A percentile compares a stretch with the other conserved stretches of the same genome.
These are phyloP conservation scores for Hericium erinaceus DNA, from an alignment of 768 basidiomycete genomes.

Conservation along the genomic window DNA sequence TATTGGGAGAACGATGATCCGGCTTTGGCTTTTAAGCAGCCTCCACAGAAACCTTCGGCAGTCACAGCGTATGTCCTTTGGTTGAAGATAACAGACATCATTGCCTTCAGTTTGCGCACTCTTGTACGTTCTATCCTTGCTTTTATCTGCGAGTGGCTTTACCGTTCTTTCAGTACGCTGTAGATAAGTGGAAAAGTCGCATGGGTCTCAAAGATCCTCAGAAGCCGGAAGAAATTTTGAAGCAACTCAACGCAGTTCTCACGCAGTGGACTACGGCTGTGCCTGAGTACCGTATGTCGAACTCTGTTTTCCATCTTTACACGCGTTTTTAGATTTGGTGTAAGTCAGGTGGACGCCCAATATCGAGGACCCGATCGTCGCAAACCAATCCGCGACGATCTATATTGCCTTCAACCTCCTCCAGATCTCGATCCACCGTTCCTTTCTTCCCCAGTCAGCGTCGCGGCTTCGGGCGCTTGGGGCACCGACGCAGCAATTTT, in stretches of 20 bases:
- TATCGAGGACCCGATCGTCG: conserved; percentile 27
- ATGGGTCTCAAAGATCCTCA: conserved; percentile 18
- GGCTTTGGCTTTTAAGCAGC: conserved; percentile 36
- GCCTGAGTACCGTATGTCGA: conserved; percentile 21
- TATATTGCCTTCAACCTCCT: conserved; percentile 44
- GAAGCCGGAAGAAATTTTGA: conserved; percentile 26
- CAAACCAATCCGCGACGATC: conserved; percentile 34
- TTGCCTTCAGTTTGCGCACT: conserved; percentile 33
- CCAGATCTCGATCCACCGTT: conserved; percentile 69
- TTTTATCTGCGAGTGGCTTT: neutral
- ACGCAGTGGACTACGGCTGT: conserved; percentile 25
- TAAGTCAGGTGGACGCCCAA: conserved; percentile 35
- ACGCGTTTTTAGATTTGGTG: too few species aligned
- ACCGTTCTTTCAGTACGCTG: conserved; percentile 22
- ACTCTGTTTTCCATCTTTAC: too few species aligned
- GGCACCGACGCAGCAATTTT: neutral
- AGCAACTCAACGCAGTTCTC: conserved; percentile 36
- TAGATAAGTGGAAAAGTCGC: conserved; percentile 24
- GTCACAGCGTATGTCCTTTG: conserved; percentile 32
- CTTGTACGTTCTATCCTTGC: conserved; percentile 22
- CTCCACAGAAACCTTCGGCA: conserved; percentile 30
- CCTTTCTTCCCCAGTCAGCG: conserved; percentile 47
- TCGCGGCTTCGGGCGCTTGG: conserved; percentile 3
- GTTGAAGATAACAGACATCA: conserved; percentile 37
- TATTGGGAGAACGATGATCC: conserved; percentile 38